Evolutionary conservation across 345 rosid species (phyloP).

Genomic region (Melaleuca quinquenervia): DNA sequence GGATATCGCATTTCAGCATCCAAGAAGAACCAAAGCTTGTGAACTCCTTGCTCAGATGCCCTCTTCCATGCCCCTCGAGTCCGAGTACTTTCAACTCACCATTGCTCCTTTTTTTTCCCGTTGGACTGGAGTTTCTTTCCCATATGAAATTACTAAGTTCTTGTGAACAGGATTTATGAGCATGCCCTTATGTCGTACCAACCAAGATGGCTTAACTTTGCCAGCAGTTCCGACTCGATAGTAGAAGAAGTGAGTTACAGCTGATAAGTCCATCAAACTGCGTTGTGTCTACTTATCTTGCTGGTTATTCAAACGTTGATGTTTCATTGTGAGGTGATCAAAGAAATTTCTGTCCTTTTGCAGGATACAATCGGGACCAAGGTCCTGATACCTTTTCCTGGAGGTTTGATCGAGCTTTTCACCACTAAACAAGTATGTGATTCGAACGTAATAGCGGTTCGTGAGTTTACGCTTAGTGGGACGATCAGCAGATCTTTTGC

Average conservation of each 20-base stretch:
- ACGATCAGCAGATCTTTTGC: background rate
- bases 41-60: constrained; percentile 60
- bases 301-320: background rate
- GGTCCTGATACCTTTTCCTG: constrained; percentile 70
- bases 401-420: constrained; percentile 75
- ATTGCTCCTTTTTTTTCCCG: background rate
- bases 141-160: background rate
- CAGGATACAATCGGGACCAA: constrained; percentile 74
- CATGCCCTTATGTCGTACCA: constrained; percentile 60
- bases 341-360: background rate
- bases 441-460: background rate
- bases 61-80: constrained; percentile 49
- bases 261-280: background rate
- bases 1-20: constrained; percentile 63
- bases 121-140: background rate
- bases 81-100: constrained; percentile 25
- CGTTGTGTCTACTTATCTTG: background rate
- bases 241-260: constrained; percentile 29
- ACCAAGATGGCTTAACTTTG: constrained; percentile 57
- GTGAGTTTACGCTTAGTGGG: background rate
- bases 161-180: constrained; percentile 41
- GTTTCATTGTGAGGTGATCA: background rate
- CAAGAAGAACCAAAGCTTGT: constrained; percentile 49
- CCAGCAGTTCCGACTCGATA: constrained; percentile 33
- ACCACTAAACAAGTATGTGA: constrained; percentile 52